A percentile compares a stretch with the other conserved stretches of the same genome.
Evolutionary conservation across 1,139 yeast species (phyloP).

Genomic region (Meyerozyma elateridarum): DNA sequence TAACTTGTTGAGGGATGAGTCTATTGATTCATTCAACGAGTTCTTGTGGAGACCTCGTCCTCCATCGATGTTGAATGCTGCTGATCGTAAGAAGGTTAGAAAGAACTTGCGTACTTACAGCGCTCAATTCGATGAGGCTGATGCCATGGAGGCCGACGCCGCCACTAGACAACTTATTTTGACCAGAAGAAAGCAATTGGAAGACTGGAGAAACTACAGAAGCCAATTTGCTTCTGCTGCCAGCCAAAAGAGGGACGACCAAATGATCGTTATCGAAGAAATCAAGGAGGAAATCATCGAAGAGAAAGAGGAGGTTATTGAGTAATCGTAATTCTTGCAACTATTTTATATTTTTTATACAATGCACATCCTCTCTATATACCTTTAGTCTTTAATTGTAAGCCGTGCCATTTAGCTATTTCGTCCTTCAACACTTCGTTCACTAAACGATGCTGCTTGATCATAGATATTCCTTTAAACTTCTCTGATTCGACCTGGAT

Average conservation of each 20-base stretch:
- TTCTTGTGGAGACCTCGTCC: conserved; percentile 99
- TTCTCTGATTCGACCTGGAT: conserved; percentile 67
- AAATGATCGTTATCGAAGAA: conserved; percentile 61
- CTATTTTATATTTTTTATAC: conserved; percentile 2
- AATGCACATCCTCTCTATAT: conserved; percentile 13
- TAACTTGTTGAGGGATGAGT: conserved; percentile 65
- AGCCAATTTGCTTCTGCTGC: conserved; percentile 39
- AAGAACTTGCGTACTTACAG: conserved; percentile 86
- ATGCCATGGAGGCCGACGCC: conserved; percentile 94
- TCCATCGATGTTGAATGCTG: conserved; percentile 63
- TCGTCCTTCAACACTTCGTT: conserved; percentile 80
- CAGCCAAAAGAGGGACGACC: conserved; percentile 32
- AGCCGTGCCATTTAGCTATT: conserved; percentile 90
- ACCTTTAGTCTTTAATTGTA: conserved; percentile 74
- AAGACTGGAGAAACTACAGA: conserved; percentile 87
- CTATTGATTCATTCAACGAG: conserved; percentile 78
- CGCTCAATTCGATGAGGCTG: conserved; percentile 90
- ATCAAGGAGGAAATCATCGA: conserved; percentile 65
- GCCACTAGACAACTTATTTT: conserved; percentile 88
- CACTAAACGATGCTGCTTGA: conserved; percentile 89
- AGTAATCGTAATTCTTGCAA: conserved; percentile 22
- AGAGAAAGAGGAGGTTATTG: conserved; percentile 77
- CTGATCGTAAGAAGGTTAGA: conserved; percentile 84
- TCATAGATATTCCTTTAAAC: conserved; percentile 76
- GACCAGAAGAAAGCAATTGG: conserved; percentile 75